Conservation (phyloP, 306 rosid genomes). For the Ceratonia siliqua region DNA sequence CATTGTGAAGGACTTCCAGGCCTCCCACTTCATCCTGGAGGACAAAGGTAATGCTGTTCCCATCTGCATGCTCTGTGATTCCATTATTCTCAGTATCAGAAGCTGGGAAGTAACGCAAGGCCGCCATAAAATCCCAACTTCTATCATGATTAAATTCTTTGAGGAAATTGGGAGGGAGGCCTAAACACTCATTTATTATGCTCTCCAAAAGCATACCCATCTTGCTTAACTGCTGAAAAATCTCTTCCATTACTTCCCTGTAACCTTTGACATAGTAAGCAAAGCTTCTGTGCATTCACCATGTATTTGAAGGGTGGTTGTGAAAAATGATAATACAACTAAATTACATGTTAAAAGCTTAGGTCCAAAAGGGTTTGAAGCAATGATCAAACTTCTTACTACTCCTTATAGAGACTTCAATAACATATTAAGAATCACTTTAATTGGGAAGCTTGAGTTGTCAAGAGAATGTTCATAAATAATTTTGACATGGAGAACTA, state of each 20-base stretch:
- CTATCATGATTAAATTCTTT: slow-evolving; percentile 52
- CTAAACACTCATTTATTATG: slow-evolving; percentile 52
- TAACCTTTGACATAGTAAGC: neutral
- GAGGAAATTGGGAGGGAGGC: slow-evolving; percentile 48
- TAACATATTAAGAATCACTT: too few species aligned
- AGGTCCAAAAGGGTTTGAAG: too few species aligned
- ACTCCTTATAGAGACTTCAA: too few species aligned
- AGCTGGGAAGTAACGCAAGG: slow-evolving; percentile 45
- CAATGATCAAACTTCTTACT: too few species aligned
- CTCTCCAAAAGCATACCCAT: slow-evolving; percentile 40
- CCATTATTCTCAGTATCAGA: slow-evolving; percentile 40
- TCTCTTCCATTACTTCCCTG: slow-evolving; percentile 53
- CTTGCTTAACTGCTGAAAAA: slow-evolving; percentile 42
- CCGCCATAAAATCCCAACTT: slow-evolving; percentile 51
- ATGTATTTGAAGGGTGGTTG: too few species aligned
- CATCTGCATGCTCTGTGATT: slow-evolving; percentile 50
- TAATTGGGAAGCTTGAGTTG: too few species aligned
- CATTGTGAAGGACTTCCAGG: slow-evolving; percentile 39
- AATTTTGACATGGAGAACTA: too few species aligned
- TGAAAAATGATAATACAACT: too few species aligned
- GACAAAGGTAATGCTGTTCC: slow-evolving; percentile 44
- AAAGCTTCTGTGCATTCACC: too few species aligned
- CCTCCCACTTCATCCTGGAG: slow-evolving; percentile 61
- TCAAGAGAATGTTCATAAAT: too few species aligned
- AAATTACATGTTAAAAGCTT: too few species aligned